Conservation (phyloP, 495 filamentous ascomycete species). For the Neurospora sp. region DNA sequence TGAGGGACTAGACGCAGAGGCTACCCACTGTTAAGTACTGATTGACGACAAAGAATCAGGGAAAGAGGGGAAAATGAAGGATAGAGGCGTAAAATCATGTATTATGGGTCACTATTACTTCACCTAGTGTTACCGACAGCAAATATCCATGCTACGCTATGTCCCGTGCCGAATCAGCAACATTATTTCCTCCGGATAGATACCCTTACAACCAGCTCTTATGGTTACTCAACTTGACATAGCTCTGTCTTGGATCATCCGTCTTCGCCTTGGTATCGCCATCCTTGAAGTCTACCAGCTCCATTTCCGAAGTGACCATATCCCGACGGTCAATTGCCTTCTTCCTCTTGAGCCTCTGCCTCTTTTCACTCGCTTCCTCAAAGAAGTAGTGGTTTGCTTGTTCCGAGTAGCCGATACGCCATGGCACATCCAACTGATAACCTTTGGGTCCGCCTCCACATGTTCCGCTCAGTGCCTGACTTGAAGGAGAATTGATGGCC, state of each 20-base stretch:
- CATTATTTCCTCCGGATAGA: not conserved
- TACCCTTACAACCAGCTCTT: not conserved
- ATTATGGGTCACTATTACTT: not conserved
- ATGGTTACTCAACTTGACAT: not conserved
- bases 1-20: not conserved
- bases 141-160: not conserved
- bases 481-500: conserved; percentile 56
- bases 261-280: not conserved
- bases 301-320: not conserved
- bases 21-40: not conserved
- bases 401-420: conserved; percentile 43
- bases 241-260: not conserved
- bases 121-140: not conserved
- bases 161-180: not conserved
- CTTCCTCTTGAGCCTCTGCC: not conserved
- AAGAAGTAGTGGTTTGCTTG: conserved; percentile 31
- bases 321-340: not conserved
- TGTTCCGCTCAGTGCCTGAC: conserved; percentile 42
- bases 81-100: not conserved
- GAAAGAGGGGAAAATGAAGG: not conserved
- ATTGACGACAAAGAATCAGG: not conserved
- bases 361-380: conserved; percentile 17
- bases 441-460: conserved; percentile 53
- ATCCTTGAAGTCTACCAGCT: not conserved
- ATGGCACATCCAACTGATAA: conserved; percentile 44